Base-by-base conservation (phyloP, 306 rosid genomes). In the Lathyrus tuberosus region DNA sequence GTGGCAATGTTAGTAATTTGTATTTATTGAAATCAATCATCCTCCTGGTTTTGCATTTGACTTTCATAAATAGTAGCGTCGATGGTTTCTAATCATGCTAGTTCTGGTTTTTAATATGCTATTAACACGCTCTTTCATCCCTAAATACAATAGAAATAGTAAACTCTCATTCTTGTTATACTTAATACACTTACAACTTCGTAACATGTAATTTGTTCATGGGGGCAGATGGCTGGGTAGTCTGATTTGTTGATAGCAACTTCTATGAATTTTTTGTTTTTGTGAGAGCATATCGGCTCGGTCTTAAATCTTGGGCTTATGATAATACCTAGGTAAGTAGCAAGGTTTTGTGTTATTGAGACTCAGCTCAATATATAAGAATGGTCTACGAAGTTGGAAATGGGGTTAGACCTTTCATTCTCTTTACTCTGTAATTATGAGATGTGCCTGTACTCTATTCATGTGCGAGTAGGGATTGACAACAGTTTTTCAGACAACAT, bases 371-470 rank as follows among this genome's bases (percentile, higher is more conserved):
- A 30, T 58, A 8, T 58, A 20, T n/a, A 40, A 30, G 42, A 58
- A 0, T 14, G 20, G 17, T 30, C 11, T 14, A 26, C 9, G 63
- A 28, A 13, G 41, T 30, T 30, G 22, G 42, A 58, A 58, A 16
- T 6, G 20, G 7, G 5, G 31, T 26, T 30, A 6, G 43, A 60
- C 35, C 1, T 61, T 61, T 17, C 47, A 8, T 37, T 10, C 15
- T 37, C 47, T 61, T 17, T 15, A 58, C 10, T 33, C 5, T 33
- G 18, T 59, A 61, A 8, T 16, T 35, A 61, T 61, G 66, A 61
- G 66, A 26, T 61, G 30, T 17, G 66, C 10, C 66, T 61, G 47
- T 1, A 16, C 28, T 37, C 47, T 61, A 61, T 16, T 61, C 44
- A 6, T 37, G 31, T 44, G 47, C 6, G 43, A 33, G 44, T 60